Evolutionary conservation across 805 yeast genomes (phyloP).

Genomic region (Saturnispora dispora): DNA sequence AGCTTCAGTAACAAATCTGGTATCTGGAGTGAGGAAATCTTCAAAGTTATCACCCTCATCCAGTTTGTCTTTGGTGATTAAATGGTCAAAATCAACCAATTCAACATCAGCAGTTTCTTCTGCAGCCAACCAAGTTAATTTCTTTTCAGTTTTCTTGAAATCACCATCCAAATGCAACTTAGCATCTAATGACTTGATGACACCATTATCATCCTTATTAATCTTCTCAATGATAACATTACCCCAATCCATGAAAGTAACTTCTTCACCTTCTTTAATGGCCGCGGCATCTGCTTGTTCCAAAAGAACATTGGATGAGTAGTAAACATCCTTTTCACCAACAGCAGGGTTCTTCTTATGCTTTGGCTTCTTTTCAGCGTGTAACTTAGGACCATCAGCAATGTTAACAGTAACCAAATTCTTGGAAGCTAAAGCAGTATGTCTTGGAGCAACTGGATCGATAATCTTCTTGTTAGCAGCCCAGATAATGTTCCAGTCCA

Average conservation of each 20-base stretch:
- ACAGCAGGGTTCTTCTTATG: constrained; percentile 93
- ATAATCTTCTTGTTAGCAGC: constrained; percentile 94
- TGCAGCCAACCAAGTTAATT: constrained; percentile 91
- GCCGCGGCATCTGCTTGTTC: constrained; percentile 79
- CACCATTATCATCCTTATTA: constrained; percentile 44
- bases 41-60: constrained; percentile 92
- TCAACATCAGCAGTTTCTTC: constrained; percentile 63
- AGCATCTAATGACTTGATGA: constrained; percentile 59
- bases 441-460: constrained; percentile 96
- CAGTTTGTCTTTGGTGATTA: constrained; percentile 88
- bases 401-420: constrained; percentile 65
- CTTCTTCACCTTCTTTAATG: constrained; percentile 73
- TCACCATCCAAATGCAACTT: constrained; percentile 89
- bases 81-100: constrained; percentile 85
- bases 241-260: constrained; percentile 99
- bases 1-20: constrained; percentile 75
- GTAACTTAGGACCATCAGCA: constrained; percentile 59
- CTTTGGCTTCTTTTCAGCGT: constrained; percentile 69
- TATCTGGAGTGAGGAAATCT: constrained; percentile 79
- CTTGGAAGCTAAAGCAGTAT: constrained; percentile 61
- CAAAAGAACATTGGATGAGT: constrained; percentile 52
- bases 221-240: constrained; percentile 73
- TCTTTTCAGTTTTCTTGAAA: constrained; percentile 92
- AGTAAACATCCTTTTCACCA: constrained; percentile 74
- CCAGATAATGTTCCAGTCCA: constrained; percentile 98